Evolutionary conservation across 2,329 filamentous ascomycete genomes (phyloP).

Genomic region (Cercospora nicotianae): DNA sequence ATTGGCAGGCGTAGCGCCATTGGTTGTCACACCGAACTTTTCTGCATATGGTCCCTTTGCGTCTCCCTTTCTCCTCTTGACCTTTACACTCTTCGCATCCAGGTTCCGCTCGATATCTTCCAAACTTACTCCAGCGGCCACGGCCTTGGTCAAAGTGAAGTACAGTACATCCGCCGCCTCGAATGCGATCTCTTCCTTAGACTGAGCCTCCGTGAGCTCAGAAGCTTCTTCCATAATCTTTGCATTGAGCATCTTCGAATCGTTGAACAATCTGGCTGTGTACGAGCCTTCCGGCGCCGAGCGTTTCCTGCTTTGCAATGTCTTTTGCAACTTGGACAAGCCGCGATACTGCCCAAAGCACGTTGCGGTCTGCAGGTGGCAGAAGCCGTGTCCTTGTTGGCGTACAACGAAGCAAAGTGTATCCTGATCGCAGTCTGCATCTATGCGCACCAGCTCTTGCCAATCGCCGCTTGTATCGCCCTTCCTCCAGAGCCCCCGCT

Average conservation of each 20-base stretch:
- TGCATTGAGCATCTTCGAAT: slow-evolving; percentile 81
- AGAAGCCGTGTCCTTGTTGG: slow-evolving; percentile 87
- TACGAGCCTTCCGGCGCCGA: slow-evolving; percentile 89
- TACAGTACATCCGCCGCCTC: slow-evolving; percentile 95
- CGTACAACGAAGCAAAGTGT: slow-evolving; percentile 86
- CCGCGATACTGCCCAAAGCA: slow-evolving; percentile 88
- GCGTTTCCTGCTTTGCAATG: slow-evolving; percentile 74
- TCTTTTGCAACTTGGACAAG: slow-evolving; percentile 82
- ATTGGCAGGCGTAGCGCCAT: slow-evolving; percentile 23
- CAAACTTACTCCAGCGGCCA: slow-evolving; percentile 78
- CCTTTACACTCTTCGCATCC: slow-evolving; percentile 91
- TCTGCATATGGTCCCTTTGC: slow-evolving; percentile 91
- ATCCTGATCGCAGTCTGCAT: slow-evolving; percentile 90
- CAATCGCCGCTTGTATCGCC: slow-evolving; percentile 91
- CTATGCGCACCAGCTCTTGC: slow-evolving; percentile 81
- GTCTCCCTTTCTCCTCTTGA: slow-evolving; percentile 88
- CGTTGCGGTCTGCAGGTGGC: slow-evolving; percentile 85
- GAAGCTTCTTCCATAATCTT: slow-evolving; percentile 99
- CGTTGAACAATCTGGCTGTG: slow-evolving; percentile 87
- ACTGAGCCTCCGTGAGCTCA: slow-evolving; percentile 84
- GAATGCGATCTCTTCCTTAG: slow-evolving; percentile 81
- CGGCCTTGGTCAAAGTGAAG: slow-evolving; percentile 88
- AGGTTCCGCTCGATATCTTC: slow-evolving; percentile 90
- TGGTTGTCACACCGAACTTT: slow-evolving; percentile 65
- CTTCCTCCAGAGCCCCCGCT: slow-evolving; percentile 95